phyloP scores from a whole-genome alignment of 148 eudicot genomes.

The Cornus kousa region DNA sequence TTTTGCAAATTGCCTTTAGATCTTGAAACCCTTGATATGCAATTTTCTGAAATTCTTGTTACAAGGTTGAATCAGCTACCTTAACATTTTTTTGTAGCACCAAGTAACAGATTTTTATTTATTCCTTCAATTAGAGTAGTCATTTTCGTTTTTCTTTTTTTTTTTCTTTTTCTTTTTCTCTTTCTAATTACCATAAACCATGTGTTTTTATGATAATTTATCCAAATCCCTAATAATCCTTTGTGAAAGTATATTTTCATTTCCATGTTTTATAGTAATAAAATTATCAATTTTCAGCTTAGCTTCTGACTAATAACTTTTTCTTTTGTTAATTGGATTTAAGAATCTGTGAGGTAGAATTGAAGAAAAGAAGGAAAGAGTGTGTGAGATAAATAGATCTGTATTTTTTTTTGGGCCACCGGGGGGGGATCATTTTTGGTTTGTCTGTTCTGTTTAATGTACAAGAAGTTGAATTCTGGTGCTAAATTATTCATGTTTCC shows the following conservation, averaged over 20 bases:
- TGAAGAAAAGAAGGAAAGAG: too few species aligned
- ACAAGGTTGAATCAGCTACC: background rate
- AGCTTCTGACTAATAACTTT: background rate
- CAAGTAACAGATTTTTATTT: background rate
- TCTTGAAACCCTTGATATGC: background rate
- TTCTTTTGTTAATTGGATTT: background rate
- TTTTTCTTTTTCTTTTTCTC: too few species aligned
- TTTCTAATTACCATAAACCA: background rate
- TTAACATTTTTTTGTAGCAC: background rate
- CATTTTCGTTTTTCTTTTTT: background rate
- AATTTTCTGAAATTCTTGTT: background rate
- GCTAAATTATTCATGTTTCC: background rate
- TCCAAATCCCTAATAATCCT: background rate
- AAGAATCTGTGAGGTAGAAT: too few species aligned
- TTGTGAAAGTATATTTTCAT: too few species aligned
- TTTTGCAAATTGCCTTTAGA: background rate
- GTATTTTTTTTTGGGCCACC: too few species aligned
- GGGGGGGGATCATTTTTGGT: background rate
- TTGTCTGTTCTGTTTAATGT: background rate
- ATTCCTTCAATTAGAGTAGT: background rate
- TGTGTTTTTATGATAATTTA: background rate
- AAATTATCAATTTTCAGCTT: background rate
- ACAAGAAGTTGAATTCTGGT: background rate
- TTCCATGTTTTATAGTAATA: background rate
- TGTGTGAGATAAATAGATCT: too few species aligned